A percentile compares a stretch with the other conserved stretches of the same genome.
Conservation (phyloP, 768 basidiomycete genomes). For the Macrolepiota dolichaula region DNA sequence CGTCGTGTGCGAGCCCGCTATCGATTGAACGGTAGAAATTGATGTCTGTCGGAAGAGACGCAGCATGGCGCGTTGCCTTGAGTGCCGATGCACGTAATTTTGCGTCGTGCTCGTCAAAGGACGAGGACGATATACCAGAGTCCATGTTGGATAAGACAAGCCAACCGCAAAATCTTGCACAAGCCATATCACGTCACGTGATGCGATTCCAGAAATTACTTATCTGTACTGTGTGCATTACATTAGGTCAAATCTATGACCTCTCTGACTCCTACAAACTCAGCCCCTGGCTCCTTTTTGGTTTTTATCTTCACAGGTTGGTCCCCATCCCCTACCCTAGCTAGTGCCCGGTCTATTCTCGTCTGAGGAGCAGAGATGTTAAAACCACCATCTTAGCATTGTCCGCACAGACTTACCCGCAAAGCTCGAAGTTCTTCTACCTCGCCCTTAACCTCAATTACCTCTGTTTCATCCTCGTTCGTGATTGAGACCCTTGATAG, state of each 20-base stretch:
- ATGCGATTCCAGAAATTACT: not conserved
- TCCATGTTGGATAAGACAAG: not conserved
- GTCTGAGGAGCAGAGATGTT: not conserved
- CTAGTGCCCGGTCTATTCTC: not conserved
- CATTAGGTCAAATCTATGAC: not conserved
- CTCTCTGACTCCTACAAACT: not conserved
- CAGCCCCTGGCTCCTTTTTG: not conserved
- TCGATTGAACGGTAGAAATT: constrained; percentile 90
- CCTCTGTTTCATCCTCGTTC: not conserved
- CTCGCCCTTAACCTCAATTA: not conserved
- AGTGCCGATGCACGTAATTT: constrained; percentile 60
- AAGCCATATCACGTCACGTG: not conserved
- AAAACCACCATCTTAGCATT: not conserved
- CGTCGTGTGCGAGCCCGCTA: constrained; percentile 56
- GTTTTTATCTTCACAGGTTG: not conserved
- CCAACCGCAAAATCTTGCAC: not conserved
- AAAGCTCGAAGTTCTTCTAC: not conserved
- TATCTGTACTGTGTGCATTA: not conserved
- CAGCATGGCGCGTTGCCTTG: constrained; percentile 59
- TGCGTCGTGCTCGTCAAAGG: constrained; percentile 24
- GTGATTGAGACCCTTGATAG: not conserved
- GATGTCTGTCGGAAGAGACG: constrained; percentile 68
- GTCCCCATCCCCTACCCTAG: not conserved
- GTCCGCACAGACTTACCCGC: not conserved
- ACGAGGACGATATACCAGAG: not conserved